Evolutionary conservation across 176 grass and related monocot species (phyloP), one percentile per base, ranked within the genome.

Genomic region (Carex kokanica): DNA sequence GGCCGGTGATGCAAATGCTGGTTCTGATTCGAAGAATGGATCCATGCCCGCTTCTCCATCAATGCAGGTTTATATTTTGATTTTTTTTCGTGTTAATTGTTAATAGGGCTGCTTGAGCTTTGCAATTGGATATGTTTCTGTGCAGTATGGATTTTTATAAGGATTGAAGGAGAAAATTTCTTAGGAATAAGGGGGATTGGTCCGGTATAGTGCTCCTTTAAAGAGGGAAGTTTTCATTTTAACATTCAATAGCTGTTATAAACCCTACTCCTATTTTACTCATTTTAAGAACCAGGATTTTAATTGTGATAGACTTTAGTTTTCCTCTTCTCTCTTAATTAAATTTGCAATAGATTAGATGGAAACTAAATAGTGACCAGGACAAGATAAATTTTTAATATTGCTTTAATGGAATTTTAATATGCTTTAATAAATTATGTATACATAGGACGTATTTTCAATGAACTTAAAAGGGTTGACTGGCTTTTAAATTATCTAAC

Each of bases 11-110:
- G 80, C 5, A 27, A 68, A 82, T 82, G 61, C 13, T 38, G 40
- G 40, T 23, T 82, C 61, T 2, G 80, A 82, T 67, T 54, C 23
- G 80, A 68, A 82, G 61, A 43, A 82, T 67, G 80, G 40, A 68
- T 82, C 80, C 17, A 18, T 82, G 61, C 80, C 80, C 45, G 16
- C 80, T 82, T 82, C 80, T 32, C 60, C 80, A 25, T 65, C 80
- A 82, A 82, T 82, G 80, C 80, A 68, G 80, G 80, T 82, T 24
- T 15, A 65, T 54, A 18, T 54, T 17, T 23, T 63, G 11, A 27
- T 8, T 62, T 53, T 43, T n/a, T 64, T 20, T 49, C 3, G 23
- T 82, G 80, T 63, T 67, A 82, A 64, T 82, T 82, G 56, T 14
- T 64, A 51, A 27, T 68, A 34, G 21, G 43, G 43, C 5, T 27